These are phyloP conservation scores for Theileria parva DNA, from an alignment of 169 alveolate genomes.

Conservation along the genomic window DNA sequence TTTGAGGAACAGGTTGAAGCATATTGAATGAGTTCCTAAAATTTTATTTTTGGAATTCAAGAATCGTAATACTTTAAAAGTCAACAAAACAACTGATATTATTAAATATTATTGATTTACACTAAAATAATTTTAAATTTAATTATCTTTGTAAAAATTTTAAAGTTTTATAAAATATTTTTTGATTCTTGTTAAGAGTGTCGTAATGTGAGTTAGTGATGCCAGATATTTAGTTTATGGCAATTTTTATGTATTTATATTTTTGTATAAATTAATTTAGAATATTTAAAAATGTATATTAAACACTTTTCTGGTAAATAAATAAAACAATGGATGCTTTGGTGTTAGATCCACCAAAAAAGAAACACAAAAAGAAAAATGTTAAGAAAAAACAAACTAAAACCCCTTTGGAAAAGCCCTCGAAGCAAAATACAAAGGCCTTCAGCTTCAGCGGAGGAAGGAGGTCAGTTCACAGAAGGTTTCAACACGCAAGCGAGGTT, in stretches of 20 bases:
- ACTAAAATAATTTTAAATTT: neutral
- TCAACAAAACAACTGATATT: too few relatives aligned
- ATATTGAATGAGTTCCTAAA: neutral
- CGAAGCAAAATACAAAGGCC: constrained; percentile 88
- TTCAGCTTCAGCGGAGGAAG: constrained; percentile 91
- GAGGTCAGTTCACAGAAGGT: constrained; percentile 85
- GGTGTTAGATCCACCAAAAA: constrained; percentile 7
- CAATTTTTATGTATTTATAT: constrained; percentile 10
- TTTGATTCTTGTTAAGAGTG: neutral
- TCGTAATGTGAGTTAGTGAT: neutral
- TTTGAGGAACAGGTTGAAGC: neutral
- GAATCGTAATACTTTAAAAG: neutral
- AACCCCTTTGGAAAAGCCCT: constrained; percentile 44
- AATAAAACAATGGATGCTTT: constrained; percentile 27
- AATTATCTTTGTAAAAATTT: too few relatives aligned
- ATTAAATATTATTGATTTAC: neutral
- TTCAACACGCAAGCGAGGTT: constrained; percentile 85
- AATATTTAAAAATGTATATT: constrained; percentile 1
- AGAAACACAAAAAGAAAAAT: constrained; percentile 31
- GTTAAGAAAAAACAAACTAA: constrained; percentile 33
- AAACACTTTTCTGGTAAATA: neutral
- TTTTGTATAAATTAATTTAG: neutral
- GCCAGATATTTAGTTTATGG: neutral
- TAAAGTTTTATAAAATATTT: too few relatives aligned
- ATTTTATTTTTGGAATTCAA: neutral